A percentile compares a stretch with the other conserved stretches of the same genome.
These are phyloP conservation scores for Platanthera zijinensis DNA, from an alignment of 106 monocot species.

Conservation along the genomic window DNA sequence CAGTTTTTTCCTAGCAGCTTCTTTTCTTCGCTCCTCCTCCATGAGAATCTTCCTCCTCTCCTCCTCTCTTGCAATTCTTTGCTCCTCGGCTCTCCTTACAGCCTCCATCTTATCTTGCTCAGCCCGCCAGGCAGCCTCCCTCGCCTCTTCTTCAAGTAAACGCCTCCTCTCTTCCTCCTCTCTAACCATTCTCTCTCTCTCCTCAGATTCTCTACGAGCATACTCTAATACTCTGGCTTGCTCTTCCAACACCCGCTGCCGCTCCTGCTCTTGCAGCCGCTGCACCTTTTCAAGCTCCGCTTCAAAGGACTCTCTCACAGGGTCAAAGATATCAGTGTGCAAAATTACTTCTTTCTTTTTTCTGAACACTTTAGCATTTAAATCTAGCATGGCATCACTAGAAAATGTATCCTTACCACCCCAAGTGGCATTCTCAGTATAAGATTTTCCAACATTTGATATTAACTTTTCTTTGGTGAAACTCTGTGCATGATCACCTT, in stretches of 20 bases:
- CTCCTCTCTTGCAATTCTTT: conserved; percentile 67
- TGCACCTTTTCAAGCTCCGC: conserved; percentile 90
- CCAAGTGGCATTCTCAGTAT: conserved; percentile 34
- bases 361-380: conserved; percentile 53
- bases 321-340: conserved; percentile 63
- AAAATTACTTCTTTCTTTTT: conserved; percentile 60
- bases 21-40: conserved; percentile 93
- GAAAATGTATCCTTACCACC: conserved; percentile 42
- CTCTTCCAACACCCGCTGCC: conserved; percentile 67
- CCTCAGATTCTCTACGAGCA: conserved; percentile 82
- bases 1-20: conserved; percentile 71
- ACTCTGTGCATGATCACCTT: conserved; percentile 36
- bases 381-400: conserved; percentile 28
- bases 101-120: conserved; percentile 80
- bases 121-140: conserved; percentile 64
- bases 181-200: conserved; percentile 60
- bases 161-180: conserved; percentile 74
- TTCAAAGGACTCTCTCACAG: conserved; percentile 89
- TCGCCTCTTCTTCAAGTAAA: conserved; percentile 69
- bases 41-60: conserved; percentile 53
- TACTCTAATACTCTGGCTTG: conserved; percentile 55
- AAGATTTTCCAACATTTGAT: conserved; percentile 28
- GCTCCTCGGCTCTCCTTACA: conserved; percentile 61
- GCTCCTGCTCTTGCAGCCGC: conserved; percentile 76
- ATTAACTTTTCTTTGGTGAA: conserved; percentile 50